Base-by-base conservation (phyloP, 1,139 yeast genomes). In the Candida sp. region DNA sequence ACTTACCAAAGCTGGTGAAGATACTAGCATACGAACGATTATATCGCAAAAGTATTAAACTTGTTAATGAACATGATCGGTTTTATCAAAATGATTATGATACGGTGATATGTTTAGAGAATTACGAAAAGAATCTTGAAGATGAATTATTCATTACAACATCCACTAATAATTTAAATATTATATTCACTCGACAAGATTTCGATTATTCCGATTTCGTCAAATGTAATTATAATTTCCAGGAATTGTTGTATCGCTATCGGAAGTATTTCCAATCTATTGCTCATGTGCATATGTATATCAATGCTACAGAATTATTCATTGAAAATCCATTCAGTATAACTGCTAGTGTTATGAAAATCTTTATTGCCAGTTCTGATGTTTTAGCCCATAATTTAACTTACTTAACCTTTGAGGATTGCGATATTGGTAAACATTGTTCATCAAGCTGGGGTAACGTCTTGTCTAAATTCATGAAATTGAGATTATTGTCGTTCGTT, bases 341-440 rank as follows among this genome's bases (percentile, higher is more conserved):
- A 9, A 46, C 50, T 6, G 42, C 54, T 4, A 42, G 47, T 12
- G 42, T 50, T 15, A 48, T 52, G n/a, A 49, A 47, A 40, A 38
- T 49, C 27, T 33, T 52, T 7, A 25, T 52, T 23, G 48, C 45
- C 27, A 35, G 51, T 19, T 42, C 48, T 38, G 22, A 37, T 38
- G 42, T 34, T 35, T 47, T 40, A 33, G 53, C 54, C 15, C 48
- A 45, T 8, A 64, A 67, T 43, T 45, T 70, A 35, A 48, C 47
- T 4, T 38, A 47, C 15, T 33, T 72, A 3, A 55, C 68, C 21
- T 60, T 72, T 22, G 49, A 51, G 22, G 57, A 65, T 11, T 64
- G 73, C n/a, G 72, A 70, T 43, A 63, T 72, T 3, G 77, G 77
- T 1, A 32, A 32, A 57, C 58, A 27, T 58, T 64, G 41, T 70